Conservation (phyloP, 352 stramenopile species). For the Pythium chondricola region DNA sequence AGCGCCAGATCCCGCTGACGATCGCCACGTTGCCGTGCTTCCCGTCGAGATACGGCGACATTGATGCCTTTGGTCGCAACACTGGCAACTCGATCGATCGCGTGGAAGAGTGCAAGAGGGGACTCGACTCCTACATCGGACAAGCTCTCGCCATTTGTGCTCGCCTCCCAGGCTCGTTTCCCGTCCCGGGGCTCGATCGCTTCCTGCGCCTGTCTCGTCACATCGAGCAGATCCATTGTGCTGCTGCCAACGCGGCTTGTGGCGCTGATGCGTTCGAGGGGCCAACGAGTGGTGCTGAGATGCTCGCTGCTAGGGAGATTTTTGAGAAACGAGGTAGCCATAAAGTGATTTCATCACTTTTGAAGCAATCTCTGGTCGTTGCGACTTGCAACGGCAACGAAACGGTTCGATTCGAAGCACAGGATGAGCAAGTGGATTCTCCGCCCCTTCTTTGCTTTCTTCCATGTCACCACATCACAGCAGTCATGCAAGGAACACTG, state of each 20-base stretch:
- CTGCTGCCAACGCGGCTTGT: slow-evolving; percentile 20
- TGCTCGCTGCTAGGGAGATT: slow-evolving; percentile 73
- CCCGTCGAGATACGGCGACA: slow-evolving; percentile 78
- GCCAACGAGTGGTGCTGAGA: slow-evolving; percentile 46
- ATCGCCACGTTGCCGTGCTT: slow-evolving; percentile 63
- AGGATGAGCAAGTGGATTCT: too few relatives aligned
- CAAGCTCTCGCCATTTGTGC: slow-evolving; percentile 81
- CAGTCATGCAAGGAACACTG: too few relatives aligned
- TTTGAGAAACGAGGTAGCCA: too few relatives aligned
- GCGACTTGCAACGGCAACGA: too few relatives aligned
- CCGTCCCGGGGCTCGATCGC: slow-evolving; percentile 78
- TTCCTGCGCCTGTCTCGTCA: slow-evolving; percentile 85
- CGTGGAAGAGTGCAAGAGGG: slow-evolving; percentile 78
- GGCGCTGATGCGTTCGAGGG: slow-evolving; percentile 29
- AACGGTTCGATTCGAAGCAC: too few relatives aligned
- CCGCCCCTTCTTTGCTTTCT: too few relatives aligned
- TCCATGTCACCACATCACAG: too few relatives aligned
- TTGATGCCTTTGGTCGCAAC: slow-evolving; percentile 76
- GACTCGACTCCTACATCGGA: slow-evolving; percentile 77
- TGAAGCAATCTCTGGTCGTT: too few relatives aligned
- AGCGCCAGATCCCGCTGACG: slow-evolving; percentile 62
- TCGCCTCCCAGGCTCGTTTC: slow-evolving; percentile 69
- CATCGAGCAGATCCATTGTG: slow-evolving; percentile 74
- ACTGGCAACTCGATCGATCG: slow-evolving; percentile 83
- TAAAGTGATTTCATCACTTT: too few relatives aligned